Percentiles rank a stretch among this genome's conserved stretches.
These are phyloP conservation scores for Diplodia seriata DNA, from an alignment of 2,329 filamentous ascomycete genomes.

Conservation along the genomic window DNA sequence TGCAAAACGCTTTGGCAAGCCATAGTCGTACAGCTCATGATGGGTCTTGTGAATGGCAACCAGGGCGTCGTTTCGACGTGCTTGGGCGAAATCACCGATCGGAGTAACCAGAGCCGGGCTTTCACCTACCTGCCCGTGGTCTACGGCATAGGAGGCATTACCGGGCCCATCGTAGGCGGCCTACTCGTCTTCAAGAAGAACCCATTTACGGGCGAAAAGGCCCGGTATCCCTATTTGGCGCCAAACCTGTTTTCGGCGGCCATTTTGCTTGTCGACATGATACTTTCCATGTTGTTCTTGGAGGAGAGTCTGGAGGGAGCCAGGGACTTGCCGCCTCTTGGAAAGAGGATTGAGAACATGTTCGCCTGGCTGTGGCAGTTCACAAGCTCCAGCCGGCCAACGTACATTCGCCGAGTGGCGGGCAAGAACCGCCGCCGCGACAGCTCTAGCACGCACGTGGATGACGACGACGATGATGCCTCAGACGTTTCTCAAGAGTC, in stretches of 20 bases:
- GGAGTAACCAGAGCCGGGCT: conserved; percentile 89
- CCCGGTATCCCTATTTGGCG: conserved; percentile 79
- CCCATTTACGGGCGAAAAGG: conserved; percentile 59
- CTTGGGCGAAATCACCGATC: conserved; percentile 91
- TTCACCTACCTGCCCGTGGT: conserved; percentile 95
- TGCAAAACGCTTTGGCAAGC: conserved; percentile 84
- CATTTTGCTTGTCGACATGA: conserved; percentile 74
- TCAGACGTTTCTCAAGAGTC: conserved; percentile 39
- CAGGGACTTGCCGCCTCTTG: conserved; percentile 65
- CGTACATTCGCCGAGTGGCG: conserved; percentile 59
- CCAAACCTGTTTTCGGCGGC: conserved; percentile 82
- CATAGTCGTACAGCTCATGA: conserved; percentile 81
- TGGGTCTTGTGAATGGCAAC: conserved; percentile 95
- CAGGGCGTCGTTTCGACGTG: conserved; percentile 93
- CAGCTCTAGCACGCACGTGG: conserved; percentile 50
- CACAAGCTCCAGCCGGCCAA: conserved; percentile 63
- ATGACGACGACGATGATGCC: conserved; percentile 53
- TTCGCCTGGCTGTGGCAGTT: conserved; percentile 77
- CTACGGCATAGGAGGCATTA: conserved; percentile 94
- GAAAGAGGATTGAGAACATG: conserved; percentile 63
- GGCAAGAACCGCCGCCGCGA: conserved; percentile 39
- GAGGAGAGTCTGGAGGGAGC: conserved; percentile 83
- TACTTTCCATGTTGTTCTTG: conserved; percentile 79
- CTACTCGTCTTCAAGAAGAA: conserved; percentile 72
- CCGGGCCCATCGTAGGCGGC: conserved; percentile 89